Conservation (phyloP, 495 filamentous ascomycete genomes). For the Haplographium delicatum region DNA sequence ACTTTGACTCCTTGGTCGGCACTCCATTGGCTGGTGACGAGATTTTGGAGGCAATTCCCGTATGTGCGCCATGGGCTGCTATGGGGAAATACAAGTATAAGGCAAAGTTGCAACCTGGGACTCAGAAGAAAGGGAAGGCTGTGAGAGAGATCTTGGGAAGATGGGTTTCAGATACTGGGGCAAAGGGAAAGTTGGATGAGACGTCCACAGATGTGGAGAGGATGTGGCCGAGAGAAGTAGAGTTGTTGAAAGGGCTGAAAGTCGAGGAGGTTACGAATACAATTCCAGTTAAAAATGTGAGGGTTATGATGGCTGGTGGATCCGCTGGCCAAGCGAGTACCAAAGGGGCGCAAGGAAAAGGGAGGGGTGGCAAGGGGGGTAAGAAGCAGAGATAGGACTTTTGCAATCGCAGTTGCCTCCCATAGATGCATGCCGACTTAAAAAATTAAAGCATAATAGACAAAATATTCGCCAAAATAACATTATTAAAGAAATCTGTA, state of each 20-base stretch:
- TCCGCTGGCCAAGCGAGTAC: slow-evolving; percentile 40
- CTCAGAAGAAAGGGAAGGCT: slow-evolving; percentile 90
- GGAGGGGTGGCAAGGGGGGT: slow-evolving; percentile 23
- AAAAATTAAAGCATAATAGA: no score
- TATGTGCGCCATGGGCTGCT: slow-evolving; percentile 87
- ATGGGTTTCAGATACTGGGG: slow-evolving; percentile 61
- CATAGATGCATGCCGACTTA: no score
- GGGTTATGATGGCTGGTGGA: slow-evolving; percentile 63
- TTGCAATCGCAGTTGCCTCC: no score
- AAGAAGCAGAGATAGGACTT: slow-evolving; percentile 35
- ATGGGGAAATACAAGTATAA: slow-evolving; percentile 79
- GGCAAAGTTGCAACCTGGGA: slow-evolving; percentile 85
- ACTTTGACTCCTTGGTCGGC: slow-evolving; percentile 71
- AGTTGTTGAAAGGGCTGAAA: slow-evolving; percentile 73
- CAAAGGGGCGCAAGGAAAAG: slow-evolving; percentile 29
- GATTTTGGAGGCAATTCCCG: slow-evolving; percentile 80
- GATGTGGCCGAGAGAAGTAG: slow-evolving; percentile 76
- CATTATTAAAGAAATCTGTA: no score
- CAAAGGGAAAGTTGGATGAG: slow-evolving; percentile 55
- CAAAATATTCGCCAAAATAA: no score
- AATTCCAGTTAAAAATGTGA: slow-evolving; percentile 80
- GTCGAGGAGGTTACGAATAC: slow-evolving; percentile 75
- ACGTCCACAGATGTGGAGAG: slow-evolving; percentile 58
- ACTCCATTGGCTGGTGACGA: slow-evolving; percentile 76
- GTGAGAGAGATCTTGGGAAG: slow-evolving; percentile 77